Evolutionary conservation across 2,329 filamentous ascomycete species (phyloP).

Genomic region (Fusarium sp.): DNA sequence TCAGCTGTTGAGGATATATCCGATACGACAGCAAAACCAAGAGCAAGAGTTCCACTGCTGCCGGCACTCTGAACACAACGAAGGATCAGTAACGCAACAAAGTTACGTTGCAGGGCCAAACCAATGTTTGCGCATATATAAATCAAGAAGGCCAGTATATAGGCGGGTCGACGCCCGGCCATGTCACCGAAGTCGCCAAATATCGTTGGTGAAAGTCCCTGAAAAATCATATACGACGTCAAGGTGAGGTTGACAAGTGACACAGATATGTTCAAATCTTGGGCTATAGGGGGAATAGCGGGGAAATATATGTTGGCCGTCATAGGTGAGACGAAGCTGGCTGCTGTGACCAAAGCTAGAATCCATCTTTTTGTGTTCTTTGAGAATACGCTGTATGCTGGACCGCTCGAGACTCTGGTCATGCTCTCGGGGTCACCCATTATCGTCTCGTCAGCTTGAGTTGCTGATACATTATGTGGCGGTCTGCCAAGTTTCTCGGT

Average conservation of each 20-base stretch:
- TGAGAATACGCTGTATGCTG: conserved; percentile 44
- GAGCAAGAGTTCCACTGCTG: conserved; percentile 73
- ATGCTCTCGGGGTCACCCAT: conserved; percentile 31
- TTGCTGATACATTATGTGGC: background rate
- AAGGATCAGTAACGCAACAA: conserved; percentile 65
- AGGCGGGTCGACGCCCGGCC: conserved; percentile 68
- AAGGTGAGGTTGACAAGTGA: conserved; percentile 58
- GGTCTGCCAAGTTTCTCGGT: conserved; percentile 13
- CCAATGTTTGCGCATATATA: conserved; percentile 68
- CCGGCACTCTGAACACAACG: conserved; percentile 70
- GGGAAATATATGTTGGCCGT: conserved; percentile 67
- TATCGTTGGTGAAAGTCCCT: conserved; percentile 67
- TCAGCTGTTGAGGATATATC: conserved; percentile 75
- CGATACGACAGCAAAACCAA: conserved; percentile 75
- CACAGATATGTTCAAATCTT: conserved; percentile 50
- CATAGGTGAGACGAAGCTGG: conserved; percentile 64
- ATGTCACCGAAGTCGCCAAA: conserved; percentile 70
- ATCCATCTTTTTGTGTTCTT: conserved; percentile 59
- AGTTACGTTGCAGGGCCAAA: conserved; percentile 65
- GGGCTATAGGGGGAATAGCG: conserved; percentile 50
- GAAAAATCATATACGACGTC: conserved; percentile 71
- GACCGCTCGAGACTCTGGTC: conserved; percentile 31
- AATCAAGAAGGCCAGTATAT: conserved; percentile 64
- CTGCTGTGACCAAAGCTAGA: conserved; percentile 59
- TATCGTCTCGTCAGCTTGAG: conserved; percentile 9